Evolutionary conservation across 2,329 filamentous ascomycete species (phyloP), one percentile per base, ranked within the genome.

Genomic region (Acarospora socialis): DNA sequence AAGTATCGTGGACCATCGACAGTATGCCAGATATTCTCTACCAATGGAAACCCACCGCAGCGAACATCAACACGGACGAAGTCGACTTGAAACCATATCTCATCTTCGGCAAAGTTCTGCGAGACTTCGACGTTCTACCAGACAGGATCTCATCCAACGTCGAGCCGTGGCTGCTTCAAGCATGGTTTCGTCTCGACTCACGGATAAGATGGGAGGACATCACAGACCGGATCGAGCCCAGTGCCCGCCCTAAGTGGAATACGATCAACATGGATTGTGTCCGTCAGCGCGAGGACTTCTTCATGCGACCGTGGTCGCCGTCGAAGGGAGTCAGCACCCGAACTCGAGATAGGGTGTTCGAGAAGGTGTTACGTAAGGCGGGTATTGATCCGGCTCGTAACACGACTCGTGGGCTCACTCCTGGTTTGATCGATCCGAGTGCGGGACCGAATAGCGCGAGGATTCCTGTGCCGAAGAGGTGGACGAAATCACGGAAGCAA

Each of bases 141-240:
- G 44, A 50, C 27, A 41, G 46, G 4, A 50, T 53, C 13, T 43
- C 47, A 0, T 42, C 44, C 4, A 37, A 46, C n/a, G 48, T 54
- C 9, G 48, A 50, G 7, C 8, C 22, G 12, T n/a, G 7, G 22
- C 4, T 13, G 8, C 5, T 14, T 25, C 22, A 4, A 25, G 12
- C 12, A 25, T n/a, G 12, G 15, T 13, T 25, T 25, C 7, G 8
- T 2, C 5, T 9, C 7, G 15, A 25, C 22, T 25, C 22, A 5
- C 5, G 22, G 8, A n/a, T 25, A 5, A 3, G 15, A 5, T 4
- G 22, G 22, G 8, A 5, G 5, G 22, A 25, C 15, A 5, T 25
- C 7, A 25, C 7, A 7, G 15, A 13, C 12, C 22, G 22, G 8
- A 25, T 25, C 12, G 22, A 25, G 22, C 12, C 12, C 12, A n/a